Base-by-base conservation (phyloP, 169 alveolate genomes). In the Eimeria tenella region DNA sequence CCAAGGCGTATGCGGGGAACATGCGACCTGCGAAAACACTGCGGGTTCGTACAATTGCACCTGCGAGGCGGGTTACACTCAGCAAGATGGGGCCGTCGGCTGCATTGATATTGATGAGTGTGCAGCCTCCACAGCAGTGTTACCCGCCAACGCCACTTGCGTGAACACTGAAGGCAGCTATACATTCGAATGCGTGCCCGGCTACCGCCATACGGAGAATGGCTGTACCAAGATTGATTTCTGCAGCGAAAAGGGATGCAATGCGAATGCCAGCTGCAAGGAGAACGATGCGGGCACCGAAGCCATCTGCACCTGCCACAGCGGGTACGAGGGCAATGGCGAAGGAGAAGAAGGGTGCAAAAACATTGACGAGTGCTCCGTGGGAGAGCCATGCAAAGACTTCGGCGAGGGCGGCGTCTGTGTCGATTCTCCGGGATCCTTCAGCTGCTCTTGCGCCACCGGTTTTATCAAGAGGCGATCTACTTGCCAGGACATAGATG, bases 391-490 rank as follows among this genome's bases (percentile, higher is more conserved):
- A 6, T 65, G 81, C 53, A 7, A 49, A 23, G 42, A 52, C 60
- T 79, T 60, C 74, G 73, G 74, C 50, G 92, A 79, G 17, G 92
- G 92, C 15, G 93, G 53, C 42, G n/a, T 56, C 17, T 95, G 97
- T 63, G 94, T 83, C 49, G 95, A 95, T 86, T 92, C 96, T 21
- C 75, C 74, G 15, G 97, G 97, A n/a, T 86, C 94, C 62, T 95
- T 49, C 73, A 63, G 49, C 19, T 95, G 97, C 65, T 89, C 84
- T 15, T 95, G 97, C 79, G 71, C 94, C 2, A 23, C 11, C 31
- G 97, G 97, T 9, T 94, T 79, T 90, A 42, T 42, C 7, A 63
- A 55, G 71, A 49, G 87, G 62, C 49, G 73, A 5, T 65, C 55
- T 19, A 73, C 68, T 17, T 95, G 97, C 91, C 68, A 58, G 19